Evolutionary conservation across 345 rosid species (phyloP).

Genomic region (Iberis pinnata): DNA sequence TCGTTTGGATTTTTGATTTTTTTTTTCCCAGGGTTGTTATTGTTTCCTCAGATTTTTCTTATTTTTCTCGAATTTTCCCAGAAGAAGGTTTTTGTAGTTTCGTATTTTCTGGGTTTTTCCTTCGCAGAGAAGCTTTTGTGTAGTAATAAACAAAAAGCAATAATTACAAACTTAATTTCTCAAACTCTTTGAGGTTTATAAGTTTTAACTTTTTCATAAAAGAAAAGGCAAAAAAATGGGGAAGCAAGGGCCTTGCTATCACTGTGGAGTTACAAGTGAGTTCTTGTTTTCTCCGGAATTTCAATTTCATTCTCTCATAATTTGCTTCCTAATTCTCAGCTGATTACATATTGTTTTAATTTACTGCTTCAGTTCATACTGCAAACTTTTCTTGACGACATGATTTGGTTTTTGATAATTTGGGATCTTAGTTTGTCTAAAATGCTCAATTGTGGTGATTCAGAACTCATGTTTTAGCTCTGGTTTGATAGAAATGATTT

Average conservation of each 20-base stretch:
- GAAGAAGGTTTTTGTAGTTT: too few relatives aligned
- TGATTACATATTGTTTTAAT: too few relatives aligned
- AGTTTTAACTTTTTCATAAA: constrained; percentile 3
- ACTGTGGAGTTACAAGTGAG: constrained; percentile 99
- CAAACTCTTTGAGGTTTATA: constrained; percentile 2
- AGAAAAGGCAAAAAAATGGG: constrained; percentile 56
- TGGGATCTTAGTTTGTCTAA: neutral
- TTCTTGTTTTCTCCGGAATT: constrained; percentile 40
- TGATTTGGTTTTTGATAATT: neutral
- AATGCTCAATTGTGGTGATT: constrained; percentile 10
- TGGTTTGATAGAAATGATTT: too few relatives aligned
- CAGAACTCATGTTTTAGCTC: too few relatives aligned
- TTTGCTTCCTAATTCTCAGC: neutral
- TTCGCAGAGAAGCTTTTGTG: constrained; percentile 32
- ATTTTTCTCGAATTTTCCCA: constrained; percentile 7
- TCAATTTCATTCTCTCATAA: neutral
- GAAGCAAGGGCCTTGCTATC: constrained; percentile 96
- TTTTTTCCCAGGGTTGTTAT: constrained; percentile 22
- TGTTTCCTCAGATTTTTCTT: constrained; percentile 4
- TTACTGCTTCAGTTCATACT: constrained; percentile 14
- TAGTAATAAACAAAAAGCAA: constrained; percentile 17
- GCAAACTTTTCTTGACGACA: constrained; percentile 18
- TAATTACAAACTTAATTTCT: constrained; percentile 5
- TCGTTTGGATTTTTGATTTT: too few relatives aligned
- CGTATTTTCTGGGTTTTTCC: constrained; percentile 43